A percentile compares a stretch with the other conserved stretches of the same genome.
phyloP scores from a whole-genome alignment of 1,139 yeast genomes.

The Blastobotrys capitulatus region DNA sequence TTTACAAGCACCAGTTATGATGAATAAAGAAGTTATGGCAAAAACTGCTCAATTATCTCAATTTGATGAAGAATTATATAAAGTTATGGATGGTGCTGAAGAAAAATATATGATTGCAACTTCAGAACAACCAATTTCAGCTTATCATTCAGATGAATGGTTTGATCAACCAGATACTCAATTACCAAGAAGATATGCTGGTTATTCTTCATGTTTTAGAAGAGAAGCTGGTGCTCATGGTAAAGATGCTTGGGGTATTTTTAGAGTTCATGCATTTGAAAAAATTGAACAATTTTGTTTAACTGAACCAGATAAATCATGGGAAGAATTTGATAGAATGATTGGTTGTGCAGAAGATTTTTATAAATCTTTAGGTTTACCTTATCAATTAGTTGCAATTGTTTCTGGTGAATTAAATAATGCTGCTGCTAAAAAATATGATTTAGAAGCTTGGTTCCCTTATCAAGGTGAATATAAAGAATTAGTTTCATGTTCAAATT shows the following conservation, averaged over 20 bases:
- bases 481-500: constrained; percentile 95
- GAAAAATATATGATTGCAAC: constrained; percentile 98
- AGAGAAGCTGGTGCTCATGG: constrained; percentile 99
- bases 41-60: constrained; percentile 97
- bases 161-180: constrained; percentile 96
- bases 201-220: constrained; percentile 97
- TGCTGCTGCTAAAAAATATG: constrained; percentile 98
- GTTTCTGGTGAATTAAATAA: constrained; percentile 98
- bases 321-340: constrained; percentile 97
- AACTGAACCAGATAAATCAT: constrained; percentile 96
- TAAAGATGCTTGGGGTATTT: constrained; percentile 99
- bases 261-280: constrained; percentile 98
- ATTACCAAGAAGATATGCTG: constrained; percentile 89
- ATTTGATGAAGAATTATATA: constrained; percentile 95
- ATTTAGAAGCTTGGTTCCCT: constrained; percentile 99
- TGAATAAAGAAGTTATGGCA: constrained; percentile 99
- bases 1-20: constrained; percentile 98
- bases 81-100: constrained; percentile 94
- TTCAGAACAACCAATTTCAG: constrained; percentile 98
- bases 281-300: constrained; percentile 91
- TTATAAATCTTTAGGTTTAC: constrained; percentile 85
- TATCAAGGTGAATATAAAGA: constrained; percentile 98
- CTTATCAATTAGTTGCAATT: constrained; percentile 96
- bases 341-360: constrained; percentile 86
- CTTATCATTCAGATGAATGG: constrained; percentile 98